Evolutionary conservation across 1,284 basidiomycete species (phyloP), one percentile per base, ranked within the genome.

Genomic region (Vanrija humicola): DNA sequence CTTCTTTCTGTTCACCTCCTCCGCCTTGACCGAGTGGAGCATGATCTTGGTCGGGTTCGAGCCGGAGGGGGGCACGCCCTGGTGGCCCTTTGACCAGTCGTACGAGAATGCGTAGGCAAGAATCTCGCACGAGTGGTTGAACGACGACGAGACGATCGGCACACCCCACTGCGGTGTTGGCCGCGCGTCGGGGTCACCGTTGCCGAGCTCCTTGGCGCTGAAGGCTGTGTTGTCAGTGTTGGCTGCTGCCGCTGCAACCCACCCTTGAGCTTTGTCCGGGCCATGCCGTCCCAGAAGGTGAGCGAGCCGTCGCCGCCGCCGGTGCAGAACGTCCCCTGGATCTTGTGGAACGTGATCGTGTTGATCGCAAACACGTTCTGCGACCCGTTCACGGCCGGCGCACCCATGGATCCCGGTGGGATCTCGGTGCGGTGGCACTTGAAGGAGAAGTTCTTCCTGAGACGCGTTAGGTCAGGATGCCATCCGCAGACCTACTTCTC

Each of bases 321-420:
- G 0, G 93, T 97, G 29, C 89, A 89, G 78, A 97, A 97, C 1
- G 94, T 98, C 44, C 92, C 93, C 63, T 95, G 89, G 1, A 86
- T 82, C 46, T 90, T 90, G 72, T 97, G 92, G 82, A 97, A 97
- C 1, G 85, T 83, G 66, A 91, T 88, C 55, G 89, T 87, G 68
- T 98, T 98, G 55, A 98, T 92, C 1, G 93, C 84, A 70, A 84
- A 98, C 15, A 98, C 88, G 47, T 92, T 79, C 0, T 87, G 85
- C 64, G 89, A 65, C 46, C 57, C 55, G 1, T 53, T 44, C 29
- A 58, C 46, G 1, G 70, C 69, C 1, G 67, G 68, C n/a, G 65
- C 64, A 12, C 59, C 66, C 64, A 66, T 69, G 19, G 57, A 56
- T n/a, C 63, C 61, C 14, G 46, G 48, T 5, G 68, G 64, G 28